phyloP scores from a whole-genome alignment of 495 filamentous ascomycete genomes.

The Penicillium nucicola region DNA sequence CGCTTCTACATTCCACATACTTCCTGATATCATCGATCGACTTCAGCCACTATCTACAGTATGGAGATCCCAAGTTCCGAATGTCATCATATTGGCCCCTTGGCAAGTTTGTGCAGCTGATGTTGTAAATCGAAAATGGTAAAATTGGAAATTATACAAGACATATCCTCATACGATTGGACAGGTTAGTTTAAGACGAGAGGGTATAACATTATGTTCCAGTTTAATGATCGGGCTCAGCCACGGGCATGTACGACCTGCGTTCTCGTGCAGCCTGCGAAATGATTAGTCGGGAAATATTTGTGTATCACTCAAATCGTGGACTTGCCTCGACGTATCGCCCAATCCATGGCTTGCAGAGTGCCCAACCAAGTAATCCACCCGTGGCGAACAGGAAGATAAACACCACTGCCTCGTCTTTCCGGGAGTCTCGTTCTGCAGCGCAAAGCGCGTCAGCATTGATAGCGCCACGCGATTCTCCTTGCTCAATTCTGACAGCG shows the following conservation, averaged over 20 bases:
- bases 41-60: not conserved
- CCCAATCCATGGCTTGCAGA: conserved; percentile 61
- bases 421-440: conserved; percentile 77
- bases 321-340: conserved; percentile 53
- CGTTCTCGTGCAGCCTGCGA: conserved; percentile 41
- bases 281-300: too few species aligned
- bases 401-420: conserved; percentile 88
- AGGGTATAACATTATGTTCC: conserved; percentile 1
- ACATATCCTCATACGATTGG: too few species aligned
- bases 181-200: not conserved
- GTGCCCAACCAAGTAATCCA: conserved; percentile 80
- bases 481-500: too few species aligned
- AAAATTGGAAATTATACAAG: too few species aligned
- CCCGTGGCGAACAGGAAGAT: conserved; percentile 85
- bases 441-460: conserved; percentile 17
- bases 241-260: conserved; percentile 43
- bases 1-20: not conserved
- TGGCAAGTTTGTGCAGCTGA: not conserved
- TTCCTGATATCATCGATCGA: not conserved
- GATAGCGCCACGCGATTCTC: too few species aligned
- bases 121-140: not conserved
- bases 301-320: too few species aligned
- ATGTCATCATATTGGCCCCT: not conserved
- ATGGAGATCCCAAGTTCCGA: not conserved
- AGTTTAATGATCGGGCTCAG: conserved; percentile 21